Evolutionary conservation across 305 asterid species (phyloP).

Genomic region (Stenogyne calaminthoides): DNA sequence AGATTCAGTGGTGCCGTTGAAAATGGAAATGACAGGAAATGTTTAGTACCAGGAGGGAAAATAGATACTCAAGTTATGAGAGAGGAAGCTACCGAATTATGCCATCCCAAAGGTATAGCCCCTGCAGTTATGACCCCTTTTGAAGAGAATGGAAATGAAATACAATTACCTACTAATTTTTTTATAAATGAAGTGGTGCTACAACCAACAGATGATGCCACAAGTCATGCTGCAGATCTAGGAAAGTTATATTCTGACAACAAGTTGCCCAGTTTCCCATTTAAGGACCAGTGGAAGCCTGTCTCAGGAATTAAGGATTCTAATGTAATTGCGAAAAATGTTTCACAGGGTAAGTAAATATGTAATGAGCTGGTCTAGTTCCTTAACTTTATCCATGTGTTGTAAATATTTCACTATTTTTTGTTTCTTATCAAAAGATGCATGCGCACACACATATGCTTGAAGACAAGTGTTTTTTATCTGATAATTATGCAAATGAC

Average conservation of each 20-base stretch:
- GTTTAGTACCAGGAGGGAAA: constrained; percentile 46
- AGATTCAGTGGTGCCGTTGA: constrained; percentile 49
- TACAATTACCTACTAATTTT: constrained; percentile 38
- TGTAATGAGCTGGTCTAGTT: neutral
- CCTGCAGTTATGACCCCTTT: constrained; percentile 48
- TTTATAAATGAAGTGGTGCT: constrained; percentile 44
- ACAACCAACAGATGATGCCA: constrained; percentile 51
- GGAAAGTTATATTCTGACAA: constrained; percentile 56
- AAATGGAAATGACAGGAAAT: constrained; percentile 60
- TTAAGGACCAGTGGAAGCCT: constrained; percentile 82
- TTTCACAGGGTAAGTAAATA: constrained; percentile 57
- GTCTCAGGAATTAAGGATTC: constrained; percentile 60
- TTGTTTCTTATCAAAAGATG: neutral
- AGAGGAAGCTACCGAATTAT: constrained; percentile 61
- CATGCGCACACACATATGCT: neutral
- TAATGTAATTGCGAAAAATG: constrained; percentile 41
- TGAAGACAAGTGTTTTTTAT: constrained; percentile 18
- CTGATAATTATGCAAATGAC: constrained; percentile 2
- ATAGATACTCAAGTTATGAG: constrained; percentile 47
- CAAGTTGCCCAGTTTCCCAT: constrained; percentile 49
- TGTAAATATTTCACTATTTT: neutral
- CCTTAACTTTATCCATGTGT: neutral
- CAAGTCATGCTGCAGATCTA: constrained; percentile 46
- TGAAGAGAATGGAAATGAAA: constrained; percentile 35
- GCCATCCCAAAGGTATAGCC: constrained; percentile 43